These are phyloP conservation scores for Rubia tinctorum DNA, from an alignment of 305 asterid genomes.

Conservation along the genomic window DNA sequence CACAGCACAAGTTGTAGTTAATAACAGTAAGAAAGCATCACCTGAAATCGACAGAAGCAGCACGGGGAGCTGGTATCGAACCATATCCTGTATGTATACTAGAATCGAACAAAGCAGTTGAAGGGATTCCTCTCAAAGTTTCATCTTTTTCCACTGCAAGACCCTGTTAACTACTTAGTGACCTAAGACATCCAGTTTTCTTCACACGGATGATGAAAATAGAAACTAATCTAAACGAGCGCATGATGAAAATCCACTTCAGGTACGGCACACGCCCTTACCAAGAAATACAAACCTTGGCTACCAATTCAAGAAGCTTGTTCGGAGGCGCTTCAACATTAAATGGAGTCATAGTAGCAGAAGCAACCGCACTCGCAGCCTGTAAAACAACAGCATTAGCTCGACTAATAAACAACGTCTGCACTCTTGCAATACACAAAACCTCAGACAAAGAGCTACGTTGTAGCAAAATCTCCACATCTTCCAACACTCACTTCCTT, in stretches of 20 bases:
- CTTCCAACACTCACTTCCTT: neutral
- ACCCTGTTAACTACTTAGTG: slow-evolving; percentile 67
- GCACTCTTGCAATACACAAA: neutral
- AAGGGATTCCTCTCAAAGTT: slow-evolving; percentile 51
- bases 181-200: slow-evolving; percentile 20
- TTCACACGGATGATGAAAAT: neutral
- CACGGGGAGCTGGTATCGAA: slow-evolving; percentile 53
- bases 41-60: slow-evolving; percentile 69
- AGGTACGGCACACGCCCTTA: slow-evolving; percentile 13
- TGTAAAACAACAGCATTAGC: slow-evolving; percentile 2
- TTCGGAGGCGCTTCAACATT: slow-evolving; percentile 71
- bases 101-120: slow-evolving; percentile 45
- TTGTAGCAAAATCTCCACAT: neutral
- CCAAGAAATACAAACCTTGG: slow-evolving; percentile 60
- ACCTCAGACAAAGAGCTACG: neutral
- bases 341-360: slow-evolving; percentile 85
- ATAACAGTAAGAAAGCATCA: slow-evolving; percentile 17
- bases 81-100: slow-evolving; percentile 59
- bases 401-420: neutral
- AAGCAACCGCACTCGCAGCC: slow-evolving; percentile 89
- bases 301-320: slow-evolving; percentile 77
- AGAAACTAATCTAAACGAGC: slow-evolving; percentile 9
- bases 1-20: neutral
- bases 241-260: slow-evolving; percentile 7
- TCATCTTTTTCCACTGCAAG: slow-evolving; percentile 84